Base-by-base conservation (phyloP, 345 rosid species). In the Salix viminalis region DNA sequence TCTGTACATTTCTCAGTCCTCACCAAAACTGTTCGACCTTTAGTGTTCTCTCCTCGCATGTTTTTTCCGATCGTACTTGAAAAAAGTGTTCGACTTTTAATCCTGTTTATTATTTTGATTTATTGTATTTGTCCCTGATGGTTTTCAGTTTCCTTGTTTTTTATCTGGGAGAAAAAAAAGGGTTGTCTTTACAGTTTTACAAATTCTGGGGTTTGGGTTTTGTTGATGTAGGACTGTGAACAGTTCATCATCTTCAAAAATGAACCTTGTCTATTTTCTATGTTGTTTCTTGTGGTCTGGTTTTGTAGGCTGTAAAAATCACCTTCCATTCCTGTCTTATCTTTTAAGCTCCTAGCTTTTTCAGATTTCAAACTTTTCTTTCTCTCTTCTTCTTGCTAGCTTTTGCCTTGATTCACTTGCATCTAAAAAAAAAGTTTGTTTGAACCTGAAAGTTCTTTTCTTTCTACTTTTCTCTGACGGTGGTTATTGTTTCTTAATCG, bases 251-350 rank as follows among this genome's bases (percentile, higher is more conserved):
- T 78, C 90, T 86, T 91, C 85, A 77, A 74, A 36, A 28, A 75
- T 75, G 74, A 89, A 83, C 87, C 78, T 76, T 86, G 83, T 83
- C 70, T 56, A 56, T 21, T 56, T 56, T 56, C 61, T 8, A 56
- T 80, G 60, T 81, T 75, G 77, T 82, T 83, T 69, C 77, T 78
- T 82, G 58, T 78, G 70, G 42, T 77, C 76, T 66, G 30, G 85
- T 86, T 82, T 85, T 87, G 90, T 88, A 81, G 84, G 89, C 90
- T 83, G 89, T 83, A 73, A 84, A 75, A 69, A 61, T 84, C 19
- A 70, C 71, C 78, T 86, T 85, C 75, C 84, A 83, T 80, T 83
- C 67, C 79, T 84, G 80, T 80, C 85, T 81, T 81, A 73, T 77
- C 81, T 69, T 77, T 81, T 54, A 54, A 76, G 67, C 69, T 77